phyloP scores from a whole-genome alignment of 1,284 basidiomycete genomes.

The Ustilago curta region DNA sequence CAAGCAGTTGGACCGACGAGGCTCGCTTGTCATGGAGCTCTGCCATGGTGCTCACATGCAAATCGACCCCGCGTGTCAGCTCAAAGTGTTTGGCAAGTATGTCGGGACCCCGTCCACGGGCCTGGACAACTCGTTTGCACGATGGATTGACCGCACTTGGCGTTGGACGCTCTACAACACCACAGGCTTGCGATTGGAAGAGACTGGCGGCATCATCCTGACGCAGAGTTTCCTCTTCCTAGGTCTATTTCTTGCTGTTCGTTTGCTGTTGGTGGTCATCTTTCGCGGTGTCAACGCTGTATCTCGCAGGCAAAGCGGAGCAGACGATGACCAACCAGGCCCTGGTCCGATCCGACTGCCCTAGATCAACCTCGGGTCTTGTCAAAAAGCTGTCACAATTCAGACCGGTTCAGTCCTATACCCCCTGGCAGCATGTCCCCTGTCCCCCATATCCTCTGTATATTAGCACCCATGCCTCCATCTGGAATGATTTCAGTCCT shows the following conservation, averaged over 20 bases:
- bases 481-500: background rate
- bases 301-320: slow-evolving; percentile 11
- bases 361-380: background rate
- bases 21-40: slow-evolving; percentile 69
- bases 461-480: background rate
- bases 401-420: background rate
- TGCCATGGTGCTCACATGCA: slow-evolving; percentile 66
- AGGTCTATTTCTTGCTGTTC: slow-evolving; percentile 21
- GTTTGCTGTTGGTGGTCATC: slow-evolving; percentile 13
- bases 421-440: background rate
- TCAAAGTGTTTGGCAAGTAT: slow-evolving; percentile 62
- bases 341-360: slow-evolving; percentile 31
- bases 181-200: slow-evolving; percentile 42
- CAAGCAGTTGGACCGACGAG: slow-evolving; percentile 78
- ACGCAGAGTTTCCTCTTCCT: slow-evolving; percentile 32
- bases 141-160: slow-evolving; percentile 37
- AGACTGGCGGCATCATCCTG: slow-evolving; percentile 32
- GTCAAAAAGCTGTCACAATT: too few species aligned
- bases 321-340: slow-evolving; percentile 13
- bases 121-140: slow-evolving; percentile 23
- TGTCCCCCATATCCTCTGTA: background rate
- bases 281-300: slow-evolving; percentile 14
- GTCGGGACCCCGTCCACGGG: slow-evolving; percentile 49
- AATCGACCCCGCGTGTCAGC: slow-evolving; percentile 62
- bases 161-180: slow-evolving; percentile 47